Evolutionary conservation across 805 yeast species (phyloP), one percentile per base, ranked within the genome.

Genomic region (Teunomyces pallodes): DNA sequence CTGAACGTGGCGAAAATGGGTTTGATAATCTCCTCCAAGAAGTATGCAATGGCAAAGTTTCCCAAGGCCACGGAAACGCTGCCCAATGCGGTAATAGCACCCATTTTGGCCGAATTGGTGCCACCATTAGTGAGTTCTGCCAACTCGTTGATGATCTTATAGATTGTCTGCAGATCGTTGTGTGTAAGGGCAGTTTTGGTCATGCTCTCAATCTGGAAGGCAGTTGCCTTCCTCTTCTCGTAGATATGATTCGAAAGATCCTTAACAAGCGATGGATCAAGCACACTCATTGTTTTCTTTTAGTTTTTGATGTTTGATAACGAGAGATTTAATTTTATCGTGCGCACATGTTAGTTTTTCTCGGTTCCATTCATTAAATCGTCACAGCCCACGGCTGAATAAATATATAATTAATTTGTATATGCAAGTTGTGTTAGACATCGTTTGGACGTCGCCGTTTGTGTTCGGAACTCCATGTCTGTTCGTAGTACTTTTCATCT

Each of bases 1-100:
- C 96, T 92, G 65, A 94, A 94, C 50, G 97, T 92, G 0, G 97
- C 92, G 57, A 94, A 74, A 10, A 94, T 96, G 0, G 99, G 97
- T 52, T 89, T 94, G 53, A 94, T 82, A 48, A 94, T 90, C 46
- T 83, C 87, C 50, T 89, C 94, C 43, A 94, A 67, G 59, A 89
- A 92, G 48, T 74, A 72, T 0, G 96, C 94, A 31, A 94, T 89
- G 42, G 91, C 92, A 55, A 81, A 82, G 36, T 79, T 77, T 1
- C 98, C 97, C 28, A 94, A 69, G 0, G 98, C 98, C 47, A 94
- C 91, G 0, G 97, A 90, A 3, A 90, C 94, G 9, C 97, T 96
- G 4, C 98, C 99, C 14, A 94, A 72, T 0, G 98, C 98, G 55
- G 96, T 92, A 36, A 92, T 76, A 0, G 98, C 97, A 13, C 99